Conservation (phyloP, 2,329 filamentous ascomycete species). For the Ophidiomyces ophidiicola region DNA sequence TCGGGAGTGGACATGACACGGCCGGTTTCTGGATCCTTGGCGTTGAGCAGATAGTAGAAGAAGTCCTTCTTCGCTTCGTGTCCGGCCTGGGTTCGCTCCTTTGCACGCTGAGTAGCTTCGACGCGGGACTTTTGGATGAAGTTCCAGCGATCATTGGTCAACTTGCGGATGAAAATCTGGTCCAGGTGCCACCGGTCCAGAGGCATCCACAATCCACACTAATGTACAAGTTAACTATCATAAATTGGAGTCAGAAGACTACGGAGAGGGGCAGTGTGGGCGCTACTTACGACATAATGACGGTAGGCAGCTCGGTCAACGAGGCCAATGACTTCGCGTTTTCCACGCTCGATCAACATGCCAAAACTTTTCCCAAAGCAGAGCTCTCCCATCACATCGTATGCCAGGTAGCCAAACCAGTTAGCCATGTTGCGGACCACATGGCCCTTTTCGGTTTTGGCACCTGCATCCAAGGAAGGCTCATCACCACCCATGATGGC, state of each 20-base stretch:
- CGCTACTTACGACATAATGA: slow-evolving; percentile 33
- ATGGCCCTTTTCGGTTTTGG: slow-evolving; percentile 10
- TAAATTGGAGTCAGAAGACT: slow-evolving; percentile 11
- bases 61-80: slow-evolving; percentile 36
- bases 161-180: slow-evolving; percentile 16
- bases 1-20: slow-evolving; percentile 35
- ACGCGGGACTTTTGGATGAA: slow-evolving; percentile 19
- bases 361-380: slow-evolving; percentile 26
- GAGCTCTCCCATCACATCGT: slow-evolving; percentile 29
- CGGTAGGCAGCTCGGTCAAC: slow-evolving; percentile 56
- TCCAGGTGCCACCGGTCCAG: slow-evolving; percentile 15
- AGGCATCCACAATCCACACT: slow-evolving; percentile 17
- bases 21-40: slow-evolving; percentile 37
- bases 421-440: slow-evolving; percentile 20
- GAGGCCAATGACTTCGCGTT: slow-evolving; percentile 54
- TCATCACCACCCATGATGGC: slow-evolving; percentile 13
- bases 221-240: slow-evolving; percentile 11
- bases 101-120: slow-evolving; percentile 33
- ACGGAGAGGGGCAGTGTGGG: slow-evolving; percentile 40
- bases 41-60: slow-evolving; percentile 37
- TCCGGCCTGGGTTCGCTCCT: slow-evolving; percentile 18
- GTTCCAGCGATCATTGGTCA: slow-evolving; percentile 15
- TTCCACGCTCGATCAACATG: slow-evolving; percentile 34
- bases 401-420: slow-evolving; percentile 24
- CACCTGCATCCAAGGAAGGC: slow-evolving; percentile 16